Percentiles rank a stretch among this genome's conserved stretches.
Conservation (phyloP, 345 rosid genomes). For the Gossypium arboreum region DNA sequence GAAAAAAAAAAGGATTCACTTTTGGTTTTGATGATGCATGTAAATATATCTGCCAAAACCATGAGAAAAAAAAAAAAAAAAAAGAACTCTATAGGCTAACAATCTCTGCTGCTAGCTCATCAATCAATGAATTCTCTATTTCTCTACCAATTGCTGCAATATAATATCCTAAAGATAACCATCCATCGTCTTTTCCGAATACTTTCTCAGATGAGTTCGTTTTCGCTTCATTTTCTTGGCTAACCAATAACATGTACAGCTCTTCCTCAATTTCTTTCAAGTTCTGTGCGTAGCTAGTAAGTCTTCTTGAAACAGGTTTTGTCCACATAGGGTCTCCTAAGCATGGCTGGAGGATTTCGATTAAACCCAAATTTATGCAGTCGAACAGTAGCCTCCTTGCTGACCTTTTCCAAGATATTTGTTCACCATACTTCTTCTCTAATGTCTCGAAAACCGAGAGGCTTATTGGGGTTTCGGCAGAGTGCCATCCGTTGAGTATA, state of each 20-base stretch:
- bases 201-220: constrained; percentile 31
- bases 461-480: constrained; percentile 34
- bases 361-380: constrained; percentile 49
- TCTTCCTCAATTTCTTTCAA: constrained; percentile 41
- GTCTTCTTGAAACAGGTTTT: constrained; percentile 48
- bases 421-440: constrained; percentile 73
- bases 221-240: constrained; percentile 42
- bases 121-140: constrained; percentile 61
- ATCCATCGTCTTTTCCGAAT: constrained; percentile 46
- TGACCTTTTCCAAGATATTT: constrained; percentile 61
- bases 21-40: constrained; percentile 16
- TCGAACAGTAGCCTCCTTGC: constrained; percentile 74
- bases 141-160: constrained; percentile 55
- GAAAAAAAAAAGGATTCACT: not conserved
- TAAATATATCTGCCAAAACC: constrained; percentile 15
- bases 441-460: constrained; percentile 50
- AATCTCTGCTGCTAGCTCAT: constrained; percentile 58
- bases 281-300: constrained; percentile 28
- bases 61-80: not conserved
- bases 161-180: constrained; percentile 54
- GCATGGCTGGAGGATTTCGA: constrained; percentile 43
- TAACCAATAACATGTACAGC: constrained; percentile 42
- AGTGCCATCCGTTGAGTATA: constrained; percentile 21
- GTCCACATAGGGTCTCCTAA: constrained; percentile 33
- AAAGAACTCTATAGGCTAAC: constrained; percentile 34